Conservation (phyloP, 2,329 filamentous ascomycete species). For the Hirsutella rhossiliensis region DNA sequence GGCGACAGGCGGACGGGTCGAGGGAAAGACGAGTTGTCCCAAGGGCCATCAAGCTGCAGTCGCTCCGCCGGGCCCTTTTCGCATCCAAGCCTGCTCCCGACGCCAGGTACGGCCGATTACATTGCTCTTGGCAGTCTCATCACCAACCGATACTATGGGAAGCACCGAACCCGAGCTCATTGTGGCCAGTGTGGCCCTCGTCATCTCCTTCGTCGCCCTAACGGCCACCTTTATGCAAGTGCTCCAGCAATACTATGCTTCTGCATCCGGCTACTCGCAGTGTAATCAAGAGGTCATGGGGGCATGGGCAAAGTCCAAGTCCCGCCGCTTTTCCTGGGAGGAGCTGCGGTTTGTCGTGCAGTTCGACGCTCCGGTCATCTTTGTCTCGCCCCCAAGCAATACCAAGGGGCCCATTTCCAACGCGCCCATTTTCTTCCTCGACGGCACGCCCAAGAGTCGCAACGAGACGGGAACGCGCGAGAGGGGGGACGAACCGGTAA, state of each 20-base stretch:
- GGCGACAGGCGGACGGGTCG: no score
- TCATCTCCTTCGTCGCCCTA: constrained; percentile 34
- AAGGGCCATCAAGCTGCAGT: no score
- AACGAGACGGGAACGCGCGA: constrained; percentile 16
- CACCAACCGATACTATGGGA: background rate
- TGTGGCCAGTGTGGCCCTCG: constrained; percentile 30
- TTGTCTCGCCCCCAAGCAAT: constrained; percentile 32
- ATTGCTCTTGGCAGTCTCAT: no score
- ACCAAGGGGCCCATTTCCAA: constrained; percentile 19
- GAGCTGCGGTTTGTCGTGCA: constrained; percentile 38
- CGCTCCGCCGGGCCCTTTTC: no score
- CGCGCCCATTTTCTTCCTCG: constrained; percentile 22
- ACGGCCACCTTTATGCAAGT: constrained; percentile 33
- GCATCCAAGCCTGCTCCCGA: no score
- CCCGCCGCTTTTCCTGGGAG: constrained; percentile 24
- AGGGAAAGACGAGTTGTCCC: no score
- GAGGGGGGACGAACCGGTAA: background rate
- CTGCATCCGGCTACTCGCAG: constrained; percentile 35
- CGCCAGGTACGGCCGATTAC: no score
- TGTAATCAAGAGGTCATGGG: constrained; percentile 37
- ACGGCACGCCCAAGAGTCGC: constrained; percentile 25
- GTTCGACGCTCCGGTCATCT: constrained; percentile 38
- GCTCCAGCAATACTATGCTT: constrained; percentile 36
- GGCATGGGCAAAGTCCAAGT: constrained; percentile 28
- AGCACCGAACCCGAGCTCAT: constrained; percentile 18